phyloP scores from a whole-genome alignment of 352 stramenopile genomes.

The Plasmopara halstedii region DNA sequence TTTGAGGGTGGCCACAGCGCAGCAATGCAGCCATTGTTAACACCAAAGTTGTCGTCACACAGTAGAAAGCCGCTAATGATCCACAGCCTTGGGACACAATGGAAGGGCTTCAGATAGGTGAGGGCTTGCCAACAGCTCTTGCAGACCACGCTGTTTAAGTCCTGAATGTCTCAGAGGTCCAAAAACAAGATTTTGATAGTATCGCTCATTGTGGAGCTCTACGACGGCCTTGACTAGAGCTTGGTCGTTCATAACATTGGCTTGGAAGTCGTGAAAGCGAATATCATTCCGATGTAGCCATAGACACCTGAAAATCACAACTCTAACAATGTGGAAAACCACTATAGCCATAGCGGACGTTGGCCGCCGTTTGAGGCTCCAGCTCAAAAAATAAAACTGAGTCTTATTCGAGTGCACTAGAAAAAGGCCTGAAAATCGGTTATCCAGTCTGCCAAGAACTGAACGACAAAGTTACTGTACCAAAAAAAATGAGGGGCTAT shows the following conservation, averaged over 20 bases:
- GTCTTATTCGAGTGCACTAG: background rate
- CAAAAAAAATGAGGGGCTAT: background rate
- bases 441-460: background rate
- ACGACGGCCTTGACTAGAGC: background rate
- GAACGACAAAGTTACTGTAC: background rate
- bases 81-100: too few relatives aligned
- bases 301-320: background rate
- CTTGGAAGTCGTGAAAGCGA: background rate
- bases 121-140: too few relatives aligned
- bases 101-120: too few relatives aligned
- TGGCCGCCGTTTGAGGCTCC: background rate
- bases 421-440: background rate
- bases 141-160: background rate
- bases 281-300: background rate
- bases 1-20: too few relatives aligned
- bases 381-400: background rate
- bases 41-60: too few relatives aligned
- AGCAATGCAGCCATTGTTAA: too few relatives aligned
- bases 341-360: background rate
- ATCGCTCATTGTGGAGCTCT: background rate
- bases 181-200: conserved; percentile 2
- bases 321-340: background rate
- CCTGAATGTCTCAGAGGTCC: background rate
- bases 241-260: background rate
- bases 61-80: too few relatives aligned